These are phyloP conservation scores for Stachybotrys elegans DNA, from an alignment of 2,329 filamentous ascomycete species.

Conservation along the genomic window DNA sequence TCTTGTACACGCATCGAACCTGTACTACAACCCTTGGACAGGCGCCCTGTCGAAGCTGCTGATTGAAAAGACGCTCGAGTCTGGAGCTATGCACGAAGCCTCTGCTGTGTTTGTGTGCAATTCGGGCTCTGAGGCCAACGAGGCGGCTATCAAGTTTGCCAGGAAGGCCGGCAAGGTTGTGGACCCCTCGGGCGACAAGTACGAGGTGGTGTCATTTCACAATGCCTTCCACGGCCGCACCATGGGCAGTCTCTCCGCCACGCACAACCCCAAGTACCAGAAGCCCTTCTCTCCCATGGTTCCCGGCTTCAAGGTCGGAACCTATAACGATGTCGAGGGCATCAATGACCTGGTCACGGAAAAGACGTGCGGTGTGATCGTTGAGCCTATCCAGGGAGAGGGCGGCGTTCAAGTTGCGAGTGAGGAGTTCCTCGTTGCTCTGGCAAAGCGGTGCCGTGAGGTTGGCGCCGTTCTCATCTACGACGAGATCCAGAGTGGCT, in stretches of 20 bases:
- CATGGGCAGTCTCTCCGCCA: constrained; percentile 92
- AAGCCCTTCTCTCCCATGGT: constrained; percentile 93
- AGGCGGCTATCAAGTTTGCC: constrained; percentile 95
- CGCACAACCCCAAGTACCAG: constrained; percentile 97
- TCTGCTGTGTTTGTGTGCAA: constrained; percentile 88
- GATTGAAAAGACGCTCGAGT: constrained; percentile 72
- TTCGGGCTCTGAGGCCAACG: constrained; percentile 94
- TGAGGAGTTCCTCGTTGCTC: constrained; percentile 74
- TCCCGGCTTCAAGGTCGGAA: constrained; percentile 83
- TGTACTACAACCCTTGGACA: constrained; percentile 97
- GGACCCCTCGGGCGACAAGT: constrained; percentile 67
- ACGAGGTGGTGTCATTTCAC: constrained; percentile 85
- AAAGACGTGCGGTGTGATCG: constrained; percentile 86
- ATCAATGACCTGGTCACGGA: constrained; percentile 73
- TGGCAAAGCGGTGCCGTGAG: constrained; percentile 79
- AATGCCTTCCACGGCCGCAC: constrained; percentile 94
- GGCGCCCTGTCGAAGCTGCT: constrained; percentile 82
- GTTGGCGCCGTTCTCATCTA: constrained; percentile 88
- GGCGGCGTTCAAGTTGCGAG: constrained; percentile 83
- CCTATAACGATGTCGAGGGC: constrained; percentile 72
- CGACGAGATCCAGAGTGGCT: constrained; percentile 95
- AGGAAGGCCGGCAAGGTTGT: constrained; percentile 79
- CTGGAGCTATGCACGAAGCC: constrained; percentile 77
- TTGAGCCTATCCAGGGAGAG: constrained; percentile 97
- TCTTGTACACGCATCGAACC: constrained; percentile 87